Evolutionary conservation across 495 filamentous ascomycete genomes (phyloP).

Genomic region (Penicillium lagena): DNA sequence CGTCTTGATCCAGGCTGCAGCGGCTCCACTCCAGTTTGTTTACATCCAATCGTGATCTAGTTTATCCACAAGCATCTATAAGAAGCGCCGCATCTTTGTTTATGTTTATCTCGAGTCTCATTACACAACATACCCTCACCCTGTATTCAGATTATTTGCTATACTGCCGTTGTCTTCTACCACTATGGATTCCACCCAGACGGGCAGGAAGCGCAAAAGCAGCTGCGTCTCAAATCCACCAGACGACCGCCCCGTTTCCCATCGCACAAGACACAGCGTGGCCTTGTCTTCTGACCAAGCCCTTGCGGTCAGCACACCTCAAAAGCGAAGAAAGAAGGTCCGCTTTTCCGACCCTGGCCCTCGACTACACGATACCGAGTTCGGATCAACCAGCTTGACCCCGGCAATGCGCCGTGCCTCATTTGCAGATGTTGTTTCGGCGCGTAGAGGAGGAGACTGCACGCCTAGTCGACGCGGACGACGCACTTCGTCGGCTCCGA

Average conservation of each 20-base stretch:
- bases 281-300: background rate
- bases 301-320: background rate
- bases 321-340: conserved; percentile 51
- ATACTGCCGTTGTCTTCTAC: background rate
- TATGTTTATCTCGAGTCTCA: conserved; percentile 2
- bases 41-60: conserved; percentile 1
- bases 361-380: conserved; percentile 18
- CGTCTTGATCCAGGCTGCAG: background rate
- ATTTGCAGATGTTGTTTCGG: conserved; percentile 19
- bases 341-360: conserved; percentile 70
- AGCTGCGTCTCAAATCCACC: conserved; percentile 16
- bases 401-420: conserved; percentile 57
- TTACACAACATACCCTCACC: background rate
- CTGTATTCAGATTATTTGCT: too few species aligned
- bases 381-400: conserved; percentile 58
- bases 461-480: conserved; percentile 40
- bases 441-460: conserved; percentile 10
- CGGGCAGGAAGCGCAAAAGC: conserved; percentile 23
- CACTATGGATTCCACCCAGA: conserved; percentile 25
- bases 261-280: conserved; percentile 11
- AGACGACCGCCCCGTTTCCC: conserved; percentile 13
- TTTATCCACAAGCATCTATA: background rate
- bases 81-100: conserved; percentile 3
- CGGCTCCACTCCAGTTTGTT: conserved; percentile 14
- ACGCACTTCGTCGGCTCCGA: conserved; percentile 25